A percentile compares a stretch with the other conserved stretches of the same genome.
These are phyloP conservation scores for Colletotrichum sidae DNA, from an alignment of 2,329 filamentous ascomycete genomes.

Conservation along the genomic window DNA sequence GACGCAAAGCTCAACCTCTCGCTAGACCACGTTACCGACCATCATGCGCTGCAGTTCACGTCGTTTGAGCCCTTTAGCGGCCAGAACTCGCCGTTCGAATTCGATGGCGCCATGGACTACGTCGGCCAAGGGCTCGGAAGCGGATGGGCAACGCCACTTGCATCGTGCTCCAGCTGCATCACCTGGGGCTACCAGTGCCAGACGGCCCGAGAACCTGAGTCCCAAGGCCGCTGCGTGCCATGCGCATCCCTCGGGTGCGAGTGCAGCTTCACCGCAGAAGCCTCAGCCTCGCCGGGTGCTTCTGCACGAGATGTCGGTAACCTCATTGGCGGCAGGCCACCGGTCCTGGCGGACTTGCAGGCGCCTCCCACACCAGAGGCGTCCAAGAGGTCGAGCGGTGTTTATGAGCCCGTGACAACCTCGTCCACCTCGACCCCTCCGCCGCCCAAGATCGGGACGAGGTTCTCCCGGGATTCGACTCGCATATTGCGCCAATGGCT, in stretches of 20 bases:
- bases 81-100: constrained; percentile 16
- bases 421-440: constrained; percentile 16
- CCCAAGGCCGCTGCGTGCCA: constrained; percentile 20
- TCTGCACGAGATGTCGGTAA: not conserved
- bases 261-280: constrained; percentile 17
- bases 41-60: not conserved
- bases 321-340: not conserved
- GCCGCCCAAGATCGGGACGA: constrained; percentile 40
- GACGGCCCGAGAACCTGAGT: constrained; percentile 9
- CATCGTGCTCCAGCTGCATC: constrained; percentile 26
- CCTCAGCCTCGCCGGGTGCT: not conserved
- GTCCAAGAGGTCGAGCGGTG: constrained; percentile 10
- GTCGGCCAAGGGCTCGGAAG: constrained; percentile 2
- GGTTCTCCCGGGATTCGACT: constrained; percentile 40
- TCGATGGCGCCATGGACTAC: constrained; percentile 16
- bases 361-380: not conserved
- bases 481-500: constrained; percentile 40
- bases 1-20: not conserved
- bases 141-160: constrained; percentile 9
- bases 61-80: constrained; percentile 23
- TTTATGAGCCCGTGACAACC: not conserved
- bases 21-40: not conserved
- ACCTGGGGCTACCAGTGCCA: constrained; percentile 31
- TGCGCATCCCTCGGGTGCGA: constrained; percentile 26
- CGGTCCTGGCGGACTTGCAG: not conserved